Conservation (phyloP, 345 rosid genomes). For the Luvunga scandens region DNA sequence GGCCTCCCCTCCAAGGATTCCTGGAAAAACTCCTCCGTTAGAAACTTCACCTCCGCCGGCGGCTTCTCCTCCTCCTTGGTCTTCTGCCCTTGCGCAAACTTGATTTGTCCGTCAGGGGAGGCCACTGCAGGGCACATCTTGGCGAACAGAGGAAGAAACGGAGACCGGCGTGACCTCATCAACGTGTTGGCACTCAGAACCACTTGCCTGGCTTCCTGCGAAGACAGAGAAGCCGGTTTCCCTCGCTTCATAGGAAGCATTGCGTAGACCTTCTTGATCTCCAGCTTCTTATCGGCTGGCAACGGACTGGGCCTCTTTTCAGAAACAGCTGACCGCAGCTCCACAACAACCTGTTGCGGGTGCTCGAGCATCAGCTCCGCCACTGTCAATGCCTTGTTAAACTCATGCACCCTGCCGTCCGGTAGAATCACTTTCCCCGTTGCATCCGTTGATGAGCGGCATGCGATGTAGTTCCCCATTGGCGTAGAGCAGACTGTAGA, state of each 20-base stretch:
- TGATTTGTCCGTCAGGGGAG: constrained; percentile 4
- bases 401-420: constrained; percentile 55
- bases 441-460: constrained; percentile 16
- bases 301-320: constrained; percentile 51
- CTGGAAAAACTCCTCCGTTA: constrained; percentile 12
- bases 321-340: constrained; percentile 36
- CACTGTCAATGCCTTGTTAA: constrained; percentile 48
- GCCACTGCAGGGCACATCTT: constrained; percentile 29
- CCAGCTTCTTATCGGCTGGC: constrained; percentile 73
- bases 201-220: constrained; percentile 49
- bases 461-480: constrained; percentile 59
- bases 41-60: constrained; percentile 16
- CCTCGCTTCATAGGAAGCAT: constrained; percentile 64
- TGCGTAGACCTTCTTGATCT: constrained; percentile 45
- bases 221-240: constrained; percentile 34
- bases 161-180: constrained; percentile 35
- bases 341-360: constrained; percentile 76
- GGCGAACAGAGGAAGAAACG: constrained; percentile 50
- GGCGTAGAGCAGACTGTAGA: background rate
- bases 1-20: constrained; percentile 37
- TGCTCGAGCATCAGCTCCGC: constrained; percentile 84
- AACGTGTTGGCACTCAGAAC: constrained; percentile 44
- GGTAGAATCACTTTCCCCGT: constrained; percentile 56
- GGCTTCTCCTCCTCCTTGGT: constrained; percentile 10
- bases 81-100: constrained; percentile 2